phyloP scores from a whole-genome alignment of 2,329 filamentous ascomycete genomes.

The Xylaria hypoxylon region DNA sequence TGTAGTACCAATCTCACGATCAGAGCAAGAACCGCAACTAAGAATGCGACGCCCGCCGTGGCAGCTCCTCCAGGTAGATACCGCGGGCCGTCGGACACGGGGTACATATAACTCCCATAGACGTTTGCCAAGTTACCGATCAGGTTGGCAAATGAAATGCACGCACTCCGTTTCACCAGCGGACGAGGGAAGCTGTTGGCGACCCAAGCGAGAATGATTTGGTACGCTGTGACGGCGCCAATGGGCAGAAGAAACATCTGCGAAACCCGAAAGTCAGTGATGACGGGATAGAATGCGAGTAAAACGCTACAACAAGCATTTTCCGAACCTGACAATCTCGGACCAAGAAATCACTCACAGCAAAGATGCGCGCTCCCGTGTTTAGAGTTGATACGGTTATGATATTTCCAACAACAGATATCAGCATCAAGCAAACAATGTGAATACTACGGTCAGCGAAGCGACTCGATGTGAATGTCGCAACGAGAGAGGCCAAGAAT shows the following conservation, averaged over 20 bases:
- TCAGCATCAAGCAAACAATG: conserved; percentile 63
- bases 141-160: conserved; percentile 74
- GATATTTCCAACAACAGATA: conserved; percentile 66
- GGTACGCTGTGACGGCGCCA: conserved; percentile 63
- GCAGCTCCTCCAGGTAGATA: conserved; percentile 67
- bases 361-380: conserved; percentile 67
- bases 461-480: conserved; percentile 66
- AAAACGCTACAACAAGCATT: neutral
- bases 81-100: conserved; percentile 55
- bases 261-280: conserved; percentile 2
- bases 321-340: neutral
- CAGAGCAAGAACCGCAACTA: conserved; percentile 67
- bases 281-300: neutral
- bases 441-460: conserved; percentile 68
- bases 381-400: conserved; percentile 65
- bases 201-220: conserved; percentile 74
- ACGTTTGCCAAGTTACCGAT: conserved; percentile 70
- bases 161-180: conserved; percentile 72
- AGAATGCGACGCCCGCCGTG: conserved; percentile 71
- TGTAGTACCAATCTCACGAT: conserved; percentile 64
- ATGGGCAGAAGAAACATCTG: conserved; percentile 69
- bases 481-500: conserved; percentile 64
- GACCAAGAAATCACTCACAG: conserved; percentile 44
- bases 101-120: conserved; percentile 62
- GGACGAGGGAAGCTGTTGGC: conserved; percentile 79